phyloP scores from a whole-genome alignment of 2,329 filamentous ascomycete genomes.

The Metarhizium rileyi region DNA sequence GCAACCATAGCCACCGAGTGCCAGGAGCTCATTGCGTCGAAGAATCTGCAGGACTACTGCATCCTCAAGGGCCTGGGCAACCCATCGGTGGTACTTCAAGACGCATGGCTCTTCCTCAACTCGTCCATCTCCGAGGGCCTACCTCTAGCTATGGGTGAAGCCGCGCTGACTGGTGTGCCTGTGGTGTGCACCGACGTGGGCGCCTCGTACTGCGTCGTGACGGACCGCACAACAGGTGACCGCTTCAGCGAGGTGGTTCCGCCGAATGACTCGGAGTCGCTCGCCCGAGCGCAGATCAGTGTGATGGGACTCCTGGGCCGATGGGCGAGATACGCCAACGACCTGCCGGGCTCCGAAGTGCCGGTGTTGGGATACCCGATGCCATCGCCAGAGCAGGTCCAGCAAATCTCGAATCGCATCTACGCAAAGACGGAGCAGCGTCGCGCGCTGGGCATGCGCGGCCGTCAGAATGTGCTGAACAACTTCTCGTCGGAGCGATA shows the following conservation, averaged over 20 bases:
- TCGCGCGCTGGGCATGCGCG: not conserved
- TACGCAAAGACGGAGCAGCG: not conserved
- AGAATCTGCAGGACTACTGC: not conserved
- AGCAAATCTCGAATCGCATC: not conserved
- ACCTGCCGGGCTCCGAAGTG: not conserved
- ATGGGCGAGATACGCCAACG: not conserved
- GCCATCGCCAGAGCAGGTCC: not conserved
- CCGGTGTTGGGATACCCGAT: not conserved
- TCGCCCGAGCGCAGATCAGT: not conserved
- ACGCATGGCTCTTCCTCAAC: constrained; percentile 1
- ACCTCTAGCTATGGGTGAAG: not conserved
- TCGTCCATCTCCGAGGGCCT: not conserved
- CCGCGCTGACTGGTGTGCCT: not conserved
- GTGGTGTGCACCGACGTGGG: not conserved
- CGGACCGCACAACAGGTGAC: not conserved
- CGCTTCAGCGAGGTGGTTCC: not conserved
- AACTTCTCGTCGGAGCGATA: not conserved
- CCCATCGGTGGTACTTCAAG: not conserved
- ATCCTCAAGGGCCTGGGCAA: constrained; percentile 1
- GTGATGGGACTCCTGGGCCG: not conserved
- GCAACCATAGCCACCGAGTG: not conserved
- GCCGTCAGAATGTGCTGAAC: not conserved
- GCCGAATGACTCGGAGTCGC: not conserved
- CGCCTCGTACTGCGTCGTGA: not conserved
- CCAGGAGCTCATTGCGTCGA: not conserved